Evolutionary conservation across 2,329 filamentous ascomycete species (phyloP).

Genomic region (Aspergillus aculeatinus): DNA sequence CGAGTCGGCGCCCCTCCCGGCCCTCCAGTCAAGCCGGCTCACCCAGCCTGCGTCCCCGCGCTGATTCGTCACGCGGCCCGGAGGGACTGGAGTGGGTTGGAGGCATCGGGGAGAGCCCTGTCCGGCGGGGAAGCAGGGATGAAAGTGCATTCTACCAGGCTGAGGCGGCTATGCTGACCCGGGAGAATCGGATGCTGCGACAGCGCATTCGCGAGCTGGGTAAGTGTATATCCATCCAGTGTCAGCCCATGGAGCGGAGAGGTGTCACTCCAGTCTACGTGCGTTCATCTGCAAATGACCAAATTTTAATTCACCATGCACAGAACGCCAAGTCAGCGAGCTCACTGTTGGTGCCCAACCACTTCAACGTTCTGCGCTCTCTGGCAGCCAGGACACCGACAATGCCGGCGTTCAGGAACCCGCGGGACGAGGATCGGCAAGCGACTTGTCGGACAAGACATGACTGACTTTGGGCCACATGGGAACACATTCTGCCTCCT

Average conservation of each 20-base stretch:
- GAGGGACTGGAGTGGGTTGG: conserved; percentile 29
- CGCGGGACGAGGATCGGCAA: conserved; percentile 15
- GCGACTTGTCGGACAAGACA: conserved; percentile 23
- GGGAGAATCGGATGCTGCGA: conserved; percentile 51
- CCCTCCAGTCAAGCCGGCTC: conserved; percentile 39
- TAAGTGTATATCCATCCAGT: conserved; percentile 21
- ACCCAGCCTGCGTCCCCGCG: conserved; percentile 36
- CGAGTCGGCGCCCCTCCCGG: conserved; percentile 36
- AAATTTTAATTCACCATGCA: conserved; percentile 5
- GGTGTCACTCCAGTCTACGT: background rate
- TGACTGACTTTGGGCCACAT: conserved; percentile 13
- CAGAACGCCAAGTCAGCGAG: conserved; percentile 35
- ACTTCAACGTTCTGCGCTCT: conserved; percentile 4
- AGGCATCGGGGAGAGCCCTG: conserved; percentile 27
- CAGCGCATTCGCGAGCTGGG: conserved; percentile 49
- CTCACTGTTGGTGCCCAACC: conserved; percentile 20
- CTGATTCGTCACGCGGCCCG: conserved; percentile 23
- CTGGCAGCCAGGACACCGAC: conserved; percentile 11
- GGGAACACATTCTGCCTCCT: background rate
- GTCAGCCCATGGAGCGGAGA: background rate
- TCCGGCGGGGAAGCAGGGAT: conserved; percentile 44
- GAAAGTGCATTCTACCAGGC: conserved; percentile 50
- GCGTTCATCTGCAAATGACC: too few relatives aligned
- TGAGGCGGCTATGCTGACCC: conserved; percentile 46
- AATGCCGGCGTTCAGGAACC: conserved; percentile 12